These are phyloP conservation scores for Collybia sordida DNA, from an alignment of 768 basidiomycete genomes.

Conservation along the genomic window DNA sequence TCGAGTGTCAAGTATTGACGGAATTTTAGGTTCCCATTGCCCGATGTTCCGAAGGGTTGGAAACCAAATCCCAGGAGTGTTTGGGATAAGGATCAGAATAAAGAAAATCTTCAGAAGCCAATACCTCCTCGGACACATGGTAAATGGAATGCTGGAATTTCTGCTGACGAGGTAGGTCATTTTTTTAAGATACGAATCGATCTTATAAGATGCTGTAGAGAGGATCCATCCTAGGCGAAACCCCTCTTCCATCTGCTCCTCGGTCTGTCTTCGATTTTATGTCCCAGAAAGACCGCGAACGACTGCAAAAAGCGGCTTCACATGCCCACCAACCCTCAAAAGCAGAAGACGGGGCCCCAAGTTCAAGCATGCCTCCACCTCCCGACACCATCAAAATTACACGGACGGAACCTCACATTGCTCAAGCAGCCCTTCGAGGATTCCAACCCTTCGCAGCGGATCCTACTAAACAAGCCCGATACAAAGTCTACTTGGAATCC, in stretches of 20 bases:
- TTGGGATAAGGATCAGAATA: constrained; percentile 53
- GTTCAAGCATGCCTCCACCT: constrained; percentile 18
- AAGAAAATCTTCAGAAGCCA: constrained; percentile 40
- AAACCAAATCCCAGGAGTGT: constrained; percentile 78
- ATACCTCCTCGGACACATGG: constrained; percentile 32
- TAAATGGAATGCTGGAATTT: constrained; percentile 56
- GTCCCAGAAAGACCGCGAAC: constrained; percentile 88
- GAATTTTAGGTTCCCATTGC: constrained; percentile 73
- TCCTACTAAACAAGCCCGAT: constrained; percentile 80
- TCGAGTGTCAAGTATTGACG: not conserved
- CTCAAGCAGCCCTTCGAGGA: constrained; percentile 82
- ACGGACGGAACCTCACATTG: constrained; percentile 71
- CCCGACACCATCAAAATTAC: constrained; percentile 42
- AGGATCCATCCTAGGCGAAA: constrained; percentile 82
- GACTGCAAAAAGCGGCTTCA: constrained; percentile 62
- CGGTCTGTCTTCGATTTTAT: constrained; percentile 94
- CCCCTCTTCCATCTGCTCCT: constrained; percentile 61
- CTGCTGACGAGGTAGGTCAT: constrained; percentile 71
- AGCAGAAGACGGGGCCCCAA: constrained; percentile 12
- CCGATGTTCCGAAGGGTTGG: constrained; percentile 84
- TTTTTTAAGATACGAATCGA: not conserved
- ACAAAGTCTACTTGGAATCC: constrained; percentile 76
- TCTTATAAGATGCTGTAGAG: constrained; percentile 47
- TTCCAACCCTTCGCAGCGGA: constrained; percentile 87
- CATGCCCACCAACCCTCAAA: constrained; percentile 16